Base-by-base conservation (phyloP, 2,329 filamentous ascomycete species). In the Trichophyton rubrum region DNA sequence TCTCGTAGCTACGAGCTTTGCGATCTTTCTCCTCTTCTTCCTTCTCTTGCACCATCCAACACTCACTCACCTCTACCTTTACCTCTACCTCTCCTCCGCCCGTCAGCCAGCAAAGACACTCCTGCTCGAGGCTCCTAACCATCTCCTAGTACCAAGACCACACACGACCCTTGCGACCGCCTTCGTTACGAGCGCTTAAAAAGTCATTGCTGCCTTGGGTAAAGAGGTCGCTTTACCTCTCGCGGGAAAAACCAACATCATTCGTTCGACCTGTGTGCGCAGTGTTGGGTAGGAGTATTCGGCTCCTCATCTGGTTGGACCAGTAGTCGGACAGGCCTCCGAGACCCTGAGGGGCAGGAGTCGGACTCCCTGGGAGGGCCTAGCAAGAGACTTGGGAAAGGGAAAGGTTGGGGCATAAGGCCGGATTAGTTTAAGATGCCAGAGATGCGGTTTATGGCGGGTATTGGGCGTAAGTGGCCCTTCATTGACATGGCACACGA, bases 401-500 rank as follows among this genome's bases (percentile, higher is more conserved):
- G 27, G 49, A 56, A 20, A 35, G 64, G 61, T n/a, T 30, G 49
- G 22, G 5, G 11, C 1, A 17, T 30, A 30, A 27, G 13, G n/a
- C n/a, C 3, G n/a, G 17, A 17, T 41, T 30, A 59, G 13, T 51
- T 56, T 56, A 59, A 40, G 38, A 68, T 67, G 64, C 22, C 60
- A 64, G 67, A 67, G 60, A 56, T 68, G 62, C 67, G 67, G 60
- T 68, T 72, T 67, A 61, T 65, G 61, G 65, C 67, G 33, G 68
- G 66, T 51, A 66, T 68, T 62, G 64, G 68, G 64, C 68, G 71
- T 73, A 67, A 58, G 71, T 70, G 38, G 57, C 20, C 20, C 22
- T 17, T 6, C 7, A 13, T 11, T 6, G 22, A 53, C 15, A 33
- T n/a, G 49, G 3, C 13, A 53, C 9, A 33, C 5, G 9, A 9